phyloP scores from a whole-genome alignment of 441 rosid species.

The Geranium incanum region DNA sequence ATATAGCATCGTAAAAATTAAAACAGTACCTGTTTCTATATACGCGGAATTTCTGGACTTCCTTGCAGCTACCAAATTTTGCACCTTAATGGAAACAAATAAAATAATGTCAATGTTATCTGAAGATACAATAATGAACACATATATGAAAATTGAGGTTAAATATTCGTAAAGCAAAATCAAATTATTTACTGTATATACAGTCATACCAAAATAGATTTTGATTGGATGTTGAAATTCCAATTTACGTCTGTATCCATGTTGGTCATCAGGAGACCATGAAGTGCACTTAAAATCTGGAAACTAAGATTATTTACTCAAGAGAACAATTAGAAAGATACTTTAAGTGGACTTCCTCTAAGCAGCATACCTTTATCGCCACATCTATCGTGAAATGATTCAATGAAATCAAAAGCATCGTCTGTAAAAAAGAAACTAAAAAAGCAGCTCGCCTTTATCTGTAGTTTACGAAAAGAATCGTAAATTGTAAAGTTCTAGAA shows the following conservation, averaged over 20 bases:
- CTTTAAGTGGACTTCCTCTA: constrained; percentile 4
- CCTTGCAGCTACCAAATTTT: constrained; percentile 86
- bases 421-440: constrained; percentile 70
- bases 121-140: not conserved
- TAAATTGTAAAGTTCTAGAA: constrained; percentile 1
- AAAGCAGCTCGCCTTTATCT: constrained; percentile 75
- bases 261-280: constrained; percentile 63
- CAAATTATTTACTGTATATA: constrained; percentile 3
- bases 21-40: constrained; percentile 61
- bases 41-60: constrained; percentile 67
- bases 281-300: constrained; percentile 76
- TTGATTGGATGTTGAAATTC: constrained; percentile 93
- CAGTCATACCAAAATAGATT: constrained; percentile 71
- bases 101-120: constrained; percentile 11
- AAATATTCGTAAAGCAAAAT: not conserved
- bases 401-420: constrained; percentile 48
- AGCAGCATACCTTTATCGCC: constrained; percentile 80
- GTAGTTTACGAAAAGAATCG: constrained; percentile 30
- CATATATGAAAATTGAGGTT: not conserved
- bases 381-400: constrained; percentile 66
- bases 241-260: constrained; percentile 65
- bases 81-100: constrained; percentile 49
- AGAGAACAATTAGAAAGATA: constrained; percentile 5
- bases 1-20: not conserved
- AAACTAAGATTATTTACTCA: constrained; percentile 19